These are phyloP conservation scores for Aspergillus egyptiacus DNA, from an alignment of 495 filamentous ascomycete species.

Conservation along the genomic window DNA sequence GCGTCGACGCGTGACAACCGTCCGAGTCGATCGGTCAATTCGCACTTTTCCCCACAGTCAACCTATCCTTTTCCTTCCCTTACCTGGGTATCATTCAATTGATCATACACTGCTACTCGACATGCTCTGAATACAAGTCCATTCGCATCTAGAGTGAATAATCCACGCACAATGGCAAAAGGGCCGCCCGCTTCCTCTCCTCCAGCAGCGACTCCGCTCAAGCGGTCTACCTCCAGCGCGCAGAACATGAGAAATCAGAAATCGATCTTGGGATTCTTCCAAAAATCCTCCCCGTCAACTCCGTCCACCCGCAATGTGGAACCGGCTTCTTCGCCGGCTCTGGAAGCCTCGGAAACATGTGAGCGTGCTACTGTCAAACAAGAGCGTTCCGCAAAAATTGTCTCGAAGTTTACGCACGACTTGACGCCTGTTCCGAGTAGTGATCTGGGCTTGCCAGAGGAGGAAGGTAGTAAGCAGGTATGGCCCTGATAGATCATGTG, in stretches of 20 bases:
- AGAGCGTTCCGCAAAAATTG: conserved; percentile 27
- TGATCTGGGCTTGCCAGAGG: conserved; percentile 47
- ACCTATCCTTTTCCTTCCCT: neutral
- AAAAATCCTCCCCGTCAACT: conserved; percentile 53
- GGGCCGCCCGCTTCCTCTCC: conserved; percentile 32
- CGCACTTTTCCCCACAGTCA: conserved; percentile 14
- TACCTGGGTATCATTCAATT: no score
- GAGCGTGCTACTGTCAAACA: conserved; percentile 19
- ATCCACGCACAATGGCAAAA: conserved; percentile 31
- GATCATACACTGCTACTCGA: neutral
- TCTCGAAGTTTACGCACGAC: conserved; percentile 41
- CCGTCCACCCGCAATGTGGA: conserved; percentile 30
- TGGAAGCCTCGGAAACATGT: conserved; percentile 33
- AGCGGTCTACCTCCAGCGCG: conserved; percentile 40
- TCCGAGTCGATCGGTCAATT: conserved; percentile 10
- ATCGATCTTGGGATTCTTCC: conserved; percentile 80
- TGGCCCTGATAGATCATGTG: neutral
- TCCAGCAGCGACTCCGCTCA: conserved; percentile 39
- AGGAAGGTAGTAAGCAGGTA: conserved; percentile 24
- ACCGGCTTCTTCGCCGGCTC: conserved; percentile 39
- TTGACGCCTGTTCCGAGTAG: conserved; percentile 78
- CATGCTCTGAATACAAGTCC: neutral
- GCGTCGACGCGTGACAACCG: conserved; percentile 37
- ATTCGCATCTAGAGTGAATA: neutral
- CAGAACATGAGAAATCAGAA: conserved; percentile 66